Conservation (phyloP, 2,329 filamentous ascomycete species). For the Microsporum canis region DNA sequence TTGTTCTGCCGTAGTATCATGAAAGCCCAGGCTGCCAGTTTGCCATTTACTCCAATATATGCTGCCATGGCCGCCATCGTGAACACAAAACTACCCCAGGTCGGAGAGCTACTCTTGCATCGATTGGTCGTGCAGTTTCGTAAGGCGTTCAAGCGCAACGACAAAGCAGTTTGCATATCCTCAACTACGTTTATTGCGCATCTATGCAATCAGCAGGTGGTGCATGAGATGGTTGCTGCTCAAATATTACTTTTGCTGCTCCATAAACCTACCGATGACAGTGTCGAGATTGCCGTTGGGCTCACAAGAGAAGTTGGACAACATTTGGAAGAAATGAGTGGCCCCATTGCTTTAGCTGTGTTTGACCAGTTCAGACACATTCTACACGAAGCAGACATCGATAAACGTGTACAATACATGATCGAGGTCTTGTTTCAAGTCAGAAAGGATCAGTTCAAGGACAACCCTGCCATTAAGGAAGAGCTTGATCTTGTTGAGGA, state of each 20-base stretch:
- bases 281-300: conserved; percentile 92
- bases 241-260: conserved; percentile 87
- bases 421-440: conserved; percentile 96
- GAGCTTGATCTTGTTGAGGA: conserved; percentile 94
- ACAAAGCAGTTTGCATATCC: conserved; percentile 89
- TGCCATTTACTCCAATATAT: conserved; percentile 94
- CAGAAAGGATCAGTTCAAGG: conserved; percentile 91
- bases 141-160: conserved; percentile 90
- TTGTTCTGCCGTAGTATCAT: conserved; percentile 93
- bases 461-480: conserved; percentile 80
- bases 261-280: conserved; percentile 92
- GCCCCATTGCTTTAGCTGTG: conserved; percentile 72
- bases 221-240: conserved; percentile 83
- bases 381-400: conserved; percentile 90
- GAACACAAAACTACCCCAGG: conserved; percentile 91
- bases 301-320: conserved; percentile 87
- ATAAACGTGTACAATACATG: conserved; percentile 98
- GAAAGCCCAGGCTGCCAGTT: conserved; percentile 92
- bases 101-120: conserved; percentile 80
- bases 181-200: conserved; percentile 93
- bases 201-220: conserved; percentile 90
- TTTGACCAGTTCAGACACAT: conserved; percentile 96
- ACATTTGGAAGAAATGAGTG: conserved; percentile 91
- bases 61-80: conserved; percentile 93
- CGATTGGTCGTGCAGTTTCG: conserved; percentile 83